phyloP scores from a whole-genome alignment of 331 rosid genomes.

The Stylosanthes scabra region DNA sequence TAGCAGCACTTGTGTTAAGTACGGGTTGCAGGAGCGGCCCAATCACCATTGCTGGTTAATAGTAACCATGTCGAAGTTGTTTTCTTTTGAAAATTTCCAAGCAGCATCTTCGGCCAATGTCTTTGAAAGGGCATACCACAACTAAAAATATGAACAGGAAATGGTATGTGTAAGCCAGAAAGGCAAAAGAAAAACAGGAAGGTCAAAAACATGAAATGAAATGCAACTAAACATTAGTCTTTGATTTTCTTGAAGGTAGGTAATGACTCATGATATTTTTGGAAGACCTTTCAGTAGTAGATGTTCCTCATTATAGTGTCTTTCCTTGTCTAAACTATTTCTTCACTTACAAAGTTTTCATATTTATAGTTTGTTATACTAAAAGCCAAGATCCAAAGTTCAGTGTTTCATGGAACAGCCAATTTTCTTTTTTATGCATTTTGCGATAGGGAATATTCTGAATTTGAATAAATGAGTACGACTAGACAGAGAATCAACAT shows the following conservation, averaged over 20 bases:
- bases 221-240: background rate
- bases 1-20: slow-evolving; percentile 68
- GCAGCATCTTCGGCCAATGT: slow-evolving; percentile 83
- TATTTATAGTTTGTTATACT: too few species aligned
- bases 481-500: background rate
- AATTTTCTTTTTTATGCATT: too few species aligned
- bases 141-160: slow-evolving; percentile 42
- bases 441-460: too few species aligned
- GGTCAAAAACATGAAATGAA: background rate
- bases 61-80: slow-evolving; percentile 68
- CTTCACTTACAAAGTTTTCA: too few species aligned
- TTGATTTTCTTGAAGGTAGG: too few species aligned
- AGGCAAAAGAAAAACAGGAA: too few species aligned
- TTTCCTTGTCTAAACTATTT: too few species aligned
- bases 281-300: too few species aligned
- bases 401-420: too few species aligned
- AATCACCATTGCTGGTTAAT: slow-evolving; percentile 68
- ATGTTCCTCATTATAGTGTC: too few species aligned
- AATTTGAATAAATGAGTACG: background rate
- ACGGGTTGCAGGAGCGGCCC: slow-evolving; percentile 81
- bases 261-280: too few species aligned
- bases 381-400: too few species aligned
- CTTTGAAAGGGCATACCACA: slow-evolving; percentile 76
- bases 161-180: background rate
- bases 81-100: slow-evolving; percentile 75